A percentile compares a stretch with the other conserved stretches of the same genome.
Conservation (phyloP, 2,329 filamentous ascomycete species). For the Botrytis galanthina region DNA sequence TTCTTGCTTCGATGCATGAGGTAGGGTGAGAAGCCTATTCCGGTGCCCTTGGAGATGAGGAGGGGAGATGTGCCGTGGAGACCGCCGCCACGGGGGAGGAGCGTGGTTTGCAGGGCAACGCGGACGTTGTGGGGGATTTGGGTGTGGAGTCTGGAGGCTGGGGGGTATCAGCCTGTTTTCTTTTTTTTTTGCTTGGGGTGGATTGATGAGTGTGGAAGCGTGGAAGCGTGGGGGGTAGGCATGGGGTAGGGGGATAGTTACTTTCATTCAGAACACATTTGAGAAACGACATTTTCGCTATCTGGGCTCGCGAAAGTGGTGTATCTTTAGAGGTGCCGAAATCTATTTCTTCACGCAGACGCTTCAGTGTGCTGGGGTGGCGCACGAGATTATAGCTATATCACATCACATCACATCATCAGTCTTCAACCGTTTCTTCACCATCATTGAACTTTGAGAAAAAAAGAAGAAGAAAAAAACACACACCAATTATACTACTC, state of each 20-base stretch:
- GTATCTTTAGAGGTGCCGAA: background rate
- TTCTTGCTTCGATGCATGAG: background rate
- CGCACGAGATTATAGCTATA: constrained; percentile 20
- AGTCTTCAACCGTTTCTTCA: no score
- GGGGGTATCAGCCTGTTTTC: no score
- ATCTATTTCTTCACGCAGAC: background rate
- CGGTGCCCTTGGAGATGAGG: background rate
- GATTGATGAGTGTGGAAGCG: no score
- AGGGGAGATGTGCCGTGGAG: background rate
- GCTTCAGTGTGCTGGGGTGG: constrained; percentile 20
- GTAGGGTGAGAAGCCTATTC: background rate
- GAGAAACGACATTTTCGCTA: background rate
- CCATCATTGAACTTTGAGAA: no score
- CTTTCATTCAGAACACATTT: background rate
- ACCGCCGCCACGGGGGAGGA: background rate
- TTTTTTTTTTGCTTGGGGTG: no score
- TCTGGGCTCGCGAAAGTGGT: background rate
- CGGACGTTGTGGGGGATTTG: background rate
- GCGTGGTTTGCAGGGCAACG: background rate
- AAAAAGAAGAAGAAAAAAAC: no score
- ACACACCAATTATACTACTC: no score
- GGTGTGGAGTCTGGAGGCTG: background rate
- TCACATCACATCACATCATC: background rate
- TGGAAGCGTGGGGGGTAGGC: no score
- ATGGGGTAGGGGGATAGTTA: background rate